A percentile compares a stretch with the other conserved stretches of the same genome.
phyloP scores from a whole-genome alignment of 2,329 filamentous ascomycete genomes.

The Aureobasidium sp. region DNA sequence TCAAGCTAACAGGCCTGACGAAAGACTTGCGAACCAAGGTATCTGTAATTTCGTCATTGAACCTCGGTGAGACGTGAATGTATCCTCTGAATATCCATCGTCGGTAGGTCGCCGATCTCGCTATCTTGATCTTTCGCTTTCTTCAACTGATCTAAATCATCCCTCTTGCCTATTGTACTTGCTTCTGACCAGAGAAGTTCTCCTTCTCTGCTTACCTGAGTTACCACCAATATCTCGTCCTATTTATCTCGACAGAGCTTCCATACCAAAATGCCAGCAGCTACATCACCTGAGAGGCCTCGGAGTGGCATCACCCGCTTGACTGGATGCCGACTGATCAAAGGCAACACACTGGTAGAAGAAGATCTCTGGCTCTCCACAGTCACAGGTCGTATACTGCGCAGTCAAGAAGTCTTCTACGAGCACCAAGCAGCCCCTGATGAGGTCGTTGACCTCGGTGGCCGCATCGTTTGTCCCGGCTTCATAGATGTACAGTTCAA shows the following conservation, averaged over 20 bases:
- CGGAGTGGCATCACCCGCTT: conserved; percentile 49
- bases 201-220: no score
- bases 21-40: background rate
- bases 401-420: conserved; percentile 58
- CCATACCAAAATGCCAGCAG: conserved; percentile 30
- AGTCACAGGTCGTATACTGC: conserved; percentile 68
- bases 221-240: no score
- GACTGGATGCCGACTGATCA: conserved; percentile 67
- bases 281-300: conserved; percentile 30
- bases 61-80: background rate
- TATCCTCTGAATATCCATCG: background rate
- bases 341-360: conserved; percentile 56
- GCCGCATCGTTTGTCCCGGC: conserved; percentile 75
- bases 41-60: background rate
- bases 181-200: no score
- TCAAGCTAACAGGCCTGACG: background rate
- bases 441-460: conserved; percentile 66
- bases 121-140: background rate
- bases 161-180: background rate
- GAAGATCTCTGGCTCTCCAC: conserved; percentile 88
- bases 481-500: conserved; percentile 90
- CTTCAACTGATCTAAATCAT: no score
- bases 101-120: conserved; percentile 1
- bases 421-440: conserved; percentile 62
- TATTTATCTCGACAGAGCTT: background rate